phyloP scores from a whole-genome alignment of 805 yeast genomes.

The Allodekkera sacchari region DNA sequence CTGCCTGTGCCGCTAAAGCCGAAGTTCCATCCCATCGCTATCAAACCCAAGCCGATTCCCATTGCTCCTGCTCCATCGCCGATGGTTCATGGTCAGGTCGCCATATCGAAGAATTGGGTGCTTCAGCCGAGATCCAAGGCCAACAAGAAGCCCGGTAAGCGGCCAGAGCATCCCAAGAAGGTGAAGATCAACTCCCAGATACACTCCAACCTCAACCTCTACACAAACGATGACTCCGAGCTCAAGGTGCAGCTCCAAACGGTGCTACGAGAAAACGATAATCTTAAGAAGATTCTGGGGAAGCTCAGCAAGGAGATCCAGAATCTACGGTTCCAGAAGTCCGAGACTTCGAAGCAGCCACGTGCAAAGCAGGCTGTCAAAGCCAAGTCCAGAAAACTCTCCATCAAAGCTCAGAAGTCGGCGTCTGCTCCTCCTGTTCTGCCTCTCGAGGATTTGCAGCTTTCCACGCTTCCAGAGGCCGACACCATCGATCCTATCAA shows the following conservation, averaged over 20 bases:
- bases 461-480: slow-evolving; percentile 9
- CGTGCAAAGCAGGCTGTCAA: background rate
- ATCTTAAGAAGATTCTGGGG: slow-evolving; percentile 31
- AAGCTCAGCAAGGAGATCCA: slow-evolving; percentile 33
- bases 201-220: slow-evolving; percentile 27
- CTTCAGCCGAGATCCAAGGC: slow-evolving; percentile 46
- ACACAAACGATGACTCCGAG: slow-evolving; percentile 23
- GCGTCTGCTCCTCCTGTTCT: background rate
- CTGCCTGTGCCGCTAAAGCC: background rate
- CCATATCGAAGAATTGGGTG: slow-evolving; percentile 33
- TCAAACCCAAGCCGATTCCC: slow-evolving; percentile 21
- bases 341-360: slow-evolving; percentile 7
- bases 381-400: background rate
- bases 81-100: background rate
- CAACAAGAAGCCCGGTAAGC: slow-evolving; percentile 3
- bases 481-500: slow-evolving; percentile 25
- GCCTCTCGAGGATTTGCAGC: background rate
- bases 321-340: slow-evolving; percentile 18
- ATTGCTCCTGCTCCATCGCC: slow-evolving; percentile 14
- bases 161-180: slow-evolving; percentile 5
- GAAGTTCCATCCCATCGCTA: slow-evolving; percentile 23
- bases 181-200: slow-evolving; percentile 25
- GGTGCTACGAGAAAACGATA: slow-evolving; percentile 36
- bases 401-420: background rate
- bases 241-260: slow-evolving; percentile 31